Base-by-base conservation (phyloP, 2,329 filamentous ascomycete genomes). In the Trichoderma endophyticum region DNA sequence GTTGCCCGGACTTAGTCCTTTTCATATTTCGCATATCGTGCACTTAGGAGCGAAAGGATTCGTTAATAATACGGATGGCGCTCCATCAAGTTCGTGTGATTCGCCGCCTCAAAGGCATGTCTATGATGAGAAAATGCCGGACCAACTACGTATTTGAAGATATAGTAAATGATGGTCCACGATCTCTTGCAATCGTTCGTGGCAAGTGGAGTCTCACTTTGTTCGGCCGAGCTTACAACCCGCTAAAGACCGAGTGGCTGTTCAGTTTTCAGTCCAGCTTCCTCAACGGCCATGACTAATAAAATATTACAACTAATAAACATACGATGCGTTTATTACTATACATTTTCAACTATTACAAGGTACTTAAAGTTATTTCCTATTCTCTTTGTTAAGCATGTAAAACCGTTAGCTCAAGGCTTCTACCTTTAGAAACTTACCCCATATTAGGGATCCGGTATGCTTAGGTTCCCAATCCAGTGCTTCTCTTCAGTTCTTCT, bases 221-320 rank as follows among this genome's bases (percentile, higher is more conserved):
- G 2, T 30, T 68, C 65, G 65, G 65, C 65, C 65, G 65, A 68
- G 51, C 32, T 28, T 68, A 68, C 24, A 24, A 6, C 65, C 65
- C 54, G 65, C 26, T 68, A 59, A 68, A 59, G 51, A 24, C 65
- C 65, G 65, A 66, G 21, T 28, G 51, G 21, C 48, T 3, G 14
- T 28, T 63, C 59, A 36, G 32, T 36, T 61, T 2, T 1, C 48
- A 24, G n/a, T 3, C 43, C 43, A 12, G n/a, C n/a, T 51, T 3
- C 2, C n/a, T 14, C n/a, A 24, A 24, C 1, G 3, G 48, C 48
- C 48, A 43, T 43, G 39, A 43, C 39, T 43, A 43, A 43, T 43
- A n/a, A 43, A 43, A 2, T n/a, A 43, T 9, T 43, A 43, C 39
- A 43, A 43, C 39, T 43, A n/a, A n/a, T 43, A n/a, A n/a, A 43